Conservation (phyloP, 2,329 filamentous ascomycete genomes). For the Sarocladium strictum region DNA sequence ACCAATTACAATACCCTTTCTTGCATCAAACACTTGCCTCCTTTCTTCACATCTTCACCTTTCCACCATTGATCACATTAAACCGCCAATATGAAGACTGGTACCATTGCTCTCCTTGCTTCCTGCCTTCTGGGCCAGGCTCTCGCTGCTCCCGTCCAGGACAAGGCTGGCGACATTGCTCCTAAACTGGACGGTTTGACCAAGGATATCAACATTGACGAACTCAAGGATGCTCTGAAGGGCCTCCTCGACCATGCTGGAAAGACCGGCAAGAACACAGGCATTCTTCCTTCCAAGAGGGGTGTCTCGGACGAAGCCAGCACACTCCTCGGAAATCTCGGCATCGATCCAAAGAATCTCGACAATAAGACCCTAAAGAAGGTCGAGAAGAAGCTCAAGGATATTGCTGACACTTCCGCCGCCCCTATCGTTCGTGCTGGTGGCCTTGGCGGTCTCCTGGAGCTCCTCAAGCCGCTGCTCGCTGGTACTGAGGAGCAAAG, state of each 20-base stretch:
- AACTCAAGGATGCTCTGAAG: neutral
- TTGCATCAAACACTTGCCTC: neutral
- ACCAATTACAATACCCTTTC: neutral
- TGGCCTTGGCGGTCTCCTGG: neutral
- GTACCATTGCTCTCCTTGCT: constrained; percentile 3
- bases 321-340: neutral
- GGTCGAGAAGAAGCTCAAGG: constrained; percentile 1
- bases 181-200: neutral
- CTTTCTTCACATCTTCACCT: neutral
- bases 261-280: neutral
- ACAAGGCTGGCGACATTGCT: neutral
- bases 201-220: constrained; percentile 1
- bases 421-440: neutral
- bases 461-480: neutral
- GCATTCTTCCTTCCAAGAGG: neutral
- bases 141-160: neutral
- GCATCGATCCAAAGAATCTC: neutral
- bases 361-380: neutral
- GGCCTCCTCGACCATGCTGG: neutral
- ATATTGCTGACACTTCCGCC: neutral
- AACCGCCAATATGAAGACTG: constrained; percentile 7
- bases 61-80: neutral
- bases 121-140: constrained; percentile 8
- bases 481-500: neutral
- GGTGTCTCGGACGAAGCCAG: neutral